Evolutionary conservation across 1,139 yeast genomes (phyloP).

Genomic region (Arxiozyma slooffiae): DNA sequence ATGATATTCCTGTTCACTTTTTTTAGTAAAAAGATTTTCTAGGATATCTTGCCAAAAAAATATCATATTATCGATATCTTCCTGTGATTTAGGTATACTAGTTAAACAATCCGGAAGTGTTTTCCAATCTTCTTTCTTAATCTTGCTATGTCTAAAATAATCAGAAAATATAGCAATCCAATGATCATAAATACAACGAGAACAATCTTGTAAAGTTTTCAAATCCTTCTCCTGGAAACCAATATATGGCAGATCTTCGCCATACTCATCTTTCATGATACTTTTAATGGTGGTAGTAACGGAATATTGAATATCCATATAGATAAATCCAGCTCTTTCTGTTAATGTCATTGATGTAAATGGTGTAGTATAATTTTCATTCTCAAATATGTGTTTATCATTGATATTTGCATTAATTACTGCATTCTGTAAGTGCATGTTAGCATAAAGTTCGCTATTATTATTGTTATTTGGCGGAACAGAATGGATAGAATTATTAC

Average conservation of each 20-base stretch:
- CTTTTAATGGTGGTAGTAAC: slow-evolving; percentile 41
- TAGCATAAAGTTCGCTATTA: neutral
- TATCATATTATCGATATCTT: slow-evolving; percentile 36
- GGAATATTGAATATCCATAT: slow-evolving; percentile 36
- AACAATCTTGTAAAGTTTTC: slow-evolving; percentile 36
- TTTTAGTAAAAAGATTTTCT: slow-evolving; percentile 35
- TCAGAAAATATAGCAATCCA: slow-evolving; percentile 53
- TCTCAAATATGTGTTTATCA: neutral
- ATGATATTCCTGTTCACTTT: slow-evolving; percentile 33
- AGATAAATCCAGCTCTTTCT: slow-evolving; percentile 4
- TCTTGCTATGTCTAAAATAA: slow-evolving; percentile 30
- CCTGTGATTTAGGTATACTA: slow-evolving; percentile 28
- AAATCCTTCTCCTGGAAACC: slow-evolving; percentile 38
- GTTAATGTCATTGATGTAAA: neutral
- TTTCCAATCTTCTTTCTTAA: slow-evolving; percentile 24
- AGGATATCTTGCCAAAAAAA: slow-evolving; percentile 45
- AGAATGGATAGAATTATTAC: neutral
- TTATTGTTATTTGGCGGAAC: neutral
- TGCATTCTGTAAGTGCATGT: neutral
- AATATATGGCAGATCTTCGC: slow-evolving; percentile 44
- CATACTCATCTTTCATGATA: slow-evolving; percentile 48
- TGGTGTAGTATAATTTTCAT: neutral
- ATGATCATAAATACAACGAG: slow-evolving; percentile 37
- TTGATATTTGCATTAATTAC: neutral
- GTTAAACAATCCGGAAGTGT: slow-evolving; percentile 22